Percentiles rank a stretch among this genome's conserved stretches.
phyloP scores from a whole-genome alignment of 106 monocot genomes.

The Allium fistulosum region DNA sequence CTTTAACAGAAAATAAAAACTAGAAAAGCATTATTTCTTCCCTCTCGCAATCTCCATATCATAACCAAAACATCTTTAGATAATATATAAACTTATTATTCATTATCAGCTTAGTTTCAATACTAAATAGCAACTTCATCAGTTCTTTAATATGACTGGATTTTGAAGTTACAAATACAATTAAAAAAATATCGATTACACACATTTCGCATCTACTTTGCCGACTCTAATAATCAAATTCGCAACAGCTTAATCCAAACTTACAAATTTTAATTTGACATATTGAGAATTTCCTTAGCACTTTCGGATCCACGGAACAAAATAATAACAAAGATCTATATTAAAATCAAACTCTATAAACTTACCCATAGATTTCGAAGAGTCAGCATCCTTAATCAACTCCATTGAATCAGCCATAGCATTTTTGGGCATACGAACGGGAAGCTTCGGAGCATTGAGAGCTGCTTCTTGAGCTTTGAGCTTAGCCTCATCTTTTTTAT shows the following conservation, averaged over 20 bases:
- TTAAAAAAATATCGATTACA: no score
- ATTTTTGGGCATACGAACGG: conserved; percentile 18
- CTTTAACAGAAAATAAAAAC: no score
- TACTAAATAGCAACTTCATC: no score
- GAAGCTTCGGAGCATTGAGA: conserved; percentile 56
- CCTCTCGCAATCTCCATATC: no score
- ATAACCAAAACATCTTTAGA: no score
- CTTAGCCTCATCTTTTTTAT: conserved; percentile 69
- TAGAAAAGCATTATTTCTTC: no score
- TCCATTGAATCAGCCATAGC: conserved; percentile 1
- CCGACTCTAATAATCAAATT: no score
- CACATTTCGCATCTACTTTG: no score
- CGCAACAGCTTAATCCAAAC: neutral
- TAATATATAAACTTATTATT: no score
- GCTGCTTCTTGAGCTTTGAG: conserved; percentile 56
- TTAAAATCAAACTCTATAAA: neutral
- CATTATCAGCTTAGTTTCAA: no score
- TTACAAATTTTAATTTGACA: neutral
- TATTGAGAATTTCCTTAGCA: neutral
- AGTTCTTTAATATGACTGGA: no score
- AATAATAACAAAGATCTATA: neutral
- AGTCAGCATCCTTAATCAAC: neutral
- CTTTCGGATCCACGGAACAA: neutral
- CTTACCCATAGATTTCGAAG: conserved; percentile 17
- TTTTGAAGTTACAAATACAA: no score